A percentile compares a stretch with the other conserved stretches of the same genome.
Evolutionary conservation across 1,139 yeast species (phyloP).

Genomic region (Taphrina confusa): DNA sequence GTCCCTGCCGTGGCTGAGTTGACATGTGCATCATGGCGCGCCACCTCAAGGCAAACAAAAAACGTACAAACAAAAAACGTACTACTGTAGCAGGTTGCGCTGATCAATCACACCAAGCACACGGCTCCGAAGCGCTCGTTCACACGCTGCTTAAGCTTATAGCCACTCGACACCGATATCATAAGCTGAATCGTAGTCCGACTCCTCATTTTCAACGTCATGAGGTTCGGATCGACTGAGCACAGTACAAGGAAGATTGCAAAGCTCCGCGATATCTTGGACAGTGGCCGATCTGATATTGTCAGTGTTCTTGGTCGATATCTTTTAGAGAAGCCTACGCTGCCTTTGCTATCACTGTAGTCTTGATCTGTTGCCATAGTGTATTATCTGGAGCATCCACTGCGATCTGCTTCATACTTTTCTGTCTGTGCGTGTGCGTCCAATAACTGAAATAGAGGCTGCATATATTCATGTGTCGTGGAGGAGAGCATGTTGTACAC

Average conservation of each 20-base stretch:
- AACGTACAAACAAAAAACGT: too few species aligned
- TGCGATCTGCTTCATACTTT: not conserved
- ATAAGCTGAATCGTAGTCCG: too few species aligned
- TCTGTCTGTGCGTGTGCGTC: constrained; percentile 1
- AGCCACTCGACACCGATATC: too few species aligned
- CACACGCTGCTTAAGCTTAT: too few species aligned
- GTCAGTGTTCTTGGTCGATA: not conserved
- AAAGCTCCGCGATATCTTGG: not conserved
- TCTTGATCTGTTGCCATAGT: not conserved
- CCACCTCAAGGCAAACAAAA: too few species aligned
- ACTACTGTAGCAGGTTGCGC: too few species aligned
- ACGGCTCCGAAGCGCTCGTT: too few species aligned
- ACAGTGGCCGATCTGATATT: not conserved
- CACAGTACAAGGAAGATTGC: not conserved
- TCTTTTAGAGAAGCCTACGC: not conserved
- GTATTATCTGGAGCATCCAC: constrained; percentile 3
- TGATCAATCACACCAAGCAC: too few species aligned
- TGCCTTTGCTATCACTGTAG: not conserved
- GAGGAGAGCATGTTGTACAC: constrained; percentile 5
- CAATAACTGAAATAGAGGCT: constrained; percentile 5
- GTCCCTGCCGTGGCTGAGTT: too few species aligned
- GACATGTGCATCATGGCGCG: too few species aligned
- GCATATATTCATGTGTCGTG: not conserved
- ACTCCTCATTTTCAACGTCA: too few species aligned
- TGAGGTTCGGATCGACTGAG: not conserved